Base-by-base conservation (phyloP, 306 rosid species). In the Vigna mungo region DNA sequence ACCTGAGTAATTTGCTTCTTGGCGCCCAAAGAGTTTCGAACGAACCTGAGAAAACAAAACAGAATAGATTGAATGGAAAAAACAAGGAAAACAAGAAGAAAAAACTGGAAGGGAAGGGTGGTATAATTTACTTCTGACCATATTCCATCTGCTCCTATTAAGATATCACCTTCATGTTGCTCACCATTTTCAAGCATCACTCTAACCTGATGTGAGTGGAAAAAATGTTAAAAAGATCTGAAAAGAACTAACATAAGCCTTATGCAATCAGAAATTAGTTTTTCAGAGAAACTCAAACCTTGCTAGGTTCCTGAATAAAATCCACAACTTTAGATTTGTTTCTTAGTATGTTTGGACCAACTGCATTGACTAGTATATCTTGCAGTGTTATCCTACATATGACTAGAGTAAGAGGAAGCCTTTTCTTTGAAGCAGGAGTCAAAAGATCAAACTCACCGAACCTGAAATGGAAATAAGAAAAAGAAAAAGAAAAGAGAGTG, bases 71-170 rank as follows among this genome's bases (percentile, higher is more conserved):
- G 72, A 62, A 74, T 43, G 32, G 48, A 18, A 16, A 55, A 53
- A 37, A 3, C 13, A 49, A 27, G 10, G 14, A 78, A 41, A 18
- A 54, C 37, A 75, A 39, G 4, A 16, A 17, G 25, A 49, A 3
- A 85, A 78, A 59, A 21, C n/a, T 21, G 74, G 14, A 63, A 80
- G 74, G 18, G 32, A 65, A 59, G 86, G 82, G 52, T 71, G 55
- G 58, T 65, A 30, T 64, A 79, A 75, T 71, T 75, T 85, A 85
- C 88, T 71, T 82, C 70, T 71, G 88, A 82, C 86, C 88, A 75
- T 75, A 85, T 82, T 71, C 86, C 88, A 82, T 85, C 88, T 75
- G 88, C 88, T 30, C 88, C 88, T 16, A 85, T 43, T 65, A 85
- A 59, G 62, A 85, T 34, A 79, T 82, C 82, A 53, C 88, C 88